A percentile compares a stretch with the other conserved stretches of the same genome.
These are phyloP conservation scores for Sugiyamaella valdiviana DNA, from an alignment of 805 yeast species.

Conservation along the genomic window DNA sequence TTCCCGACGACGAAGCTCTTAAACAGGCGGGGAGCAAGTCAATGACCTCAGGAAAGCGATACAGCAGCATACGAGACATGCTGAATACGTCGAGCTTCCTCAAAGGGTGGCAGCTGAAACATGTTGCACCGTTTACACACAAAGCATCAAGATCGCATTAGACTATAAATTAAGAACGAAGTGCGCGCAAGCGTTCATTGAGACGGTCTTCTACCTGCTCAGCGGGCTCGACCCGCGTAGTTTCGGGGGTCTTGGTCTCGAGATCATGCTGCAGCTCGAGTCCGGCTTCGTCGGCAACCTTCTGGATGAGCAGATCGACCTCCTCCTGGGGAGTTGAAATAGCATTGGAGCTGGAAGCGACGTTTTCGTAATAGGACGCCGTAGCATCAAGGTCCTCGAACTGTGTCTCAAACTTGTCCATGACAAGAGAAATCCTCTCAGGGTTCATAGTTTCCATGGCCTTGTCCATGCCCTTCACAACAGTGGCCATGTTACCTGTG, in stretches of 20 bases:
- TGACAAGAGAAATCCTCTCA: slow-evolving; percentile 84
- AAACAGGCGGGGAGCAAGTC: not conserved
- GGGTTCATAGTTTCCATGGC: slow-evolving; percentile 94
- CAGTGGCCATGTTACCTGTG: slow-evolving; percentile 88
- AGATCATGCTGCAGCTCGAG: slow-evolving; percentile 83
- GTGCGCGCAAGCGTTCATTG: slow-evolving; percentile 82
- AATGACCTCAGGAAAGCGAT: not conserved
- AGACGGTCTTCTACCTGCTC: slow-evolving; percentile 77
- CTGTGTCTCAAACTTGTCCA: slow-evolving; percentile 96
- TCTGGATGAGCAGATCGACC: slow-evolving; percentile 82
- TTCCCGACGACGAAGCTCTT: slow-evolving; percentile 14
- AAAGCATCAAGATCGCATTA: not conserved
- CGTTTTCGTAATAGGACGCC: slow-evolving; percentile 85
- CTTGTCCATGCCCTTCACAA: slow-evolving; percentile 91
- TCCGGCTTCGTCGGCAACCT: slow-evolving; percentile 97
- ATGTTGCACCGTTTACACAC: not conserved
- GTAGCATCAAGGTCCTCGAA: slow-evolving; percentile 94
- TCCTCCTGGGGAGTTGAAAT: slow-evolving; percentile 90
- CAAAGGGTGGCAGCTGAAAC: slow-evolving; percentile 2
- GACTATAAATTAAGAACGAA: slow-evolving; percentile 39
- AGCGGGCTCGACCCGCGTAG: slow-evolving; percentile 44
- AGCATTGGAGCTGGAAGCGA: slow-evolving; percentile 84
- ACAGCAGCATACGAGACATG: slow-evolving; percentile 4
- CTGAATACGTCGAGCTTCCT: slow-evolving; percentile 2
- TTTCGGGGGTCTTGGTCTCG: slow-evolving; percentile 42